Evolutionary conservation across 441 rosid species (phyloP).

Genomic region (Corymbia calophylla): DNA sequence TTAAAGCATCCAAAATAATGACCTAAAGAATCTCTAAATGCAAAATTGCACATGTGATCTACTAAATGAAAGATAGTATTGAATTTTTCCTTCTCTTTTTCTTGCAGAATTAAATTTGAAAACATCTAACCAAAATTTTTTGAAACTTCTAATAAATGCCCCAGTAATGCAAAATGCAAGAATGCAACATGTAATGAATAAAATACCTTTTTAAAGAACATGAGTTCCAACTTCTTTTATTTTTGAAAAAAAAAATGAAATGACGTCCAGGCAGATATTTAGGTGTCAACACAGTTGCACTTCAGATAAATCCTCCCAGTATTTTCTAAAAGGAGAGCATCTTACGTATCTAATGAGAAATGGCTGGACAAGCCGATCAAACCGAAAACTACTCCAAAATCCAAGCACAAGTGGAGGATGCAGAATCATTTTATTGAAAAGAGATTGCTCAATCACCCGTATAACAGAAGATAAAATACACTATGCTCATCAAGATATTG

Average conservation of each 20-base stretch:
- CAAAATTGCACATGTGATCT: neutral
- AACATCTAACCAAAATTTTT: neutral
- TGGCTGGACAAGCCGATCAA: neutral
- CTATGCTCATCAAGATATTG: neutral
- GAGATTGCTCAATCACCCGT: neutral
- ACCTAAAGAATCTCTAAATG: neutral
- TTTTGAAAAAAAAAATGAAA: neutral
- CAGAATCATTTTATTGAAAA: neutral
- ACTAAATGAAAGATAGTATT: neutral
- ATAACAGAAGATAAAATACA: neutral
- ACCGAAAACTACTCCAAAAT: neutral
- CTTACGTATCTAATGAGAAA: neutral
- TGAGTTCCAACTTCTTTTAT: neutral
- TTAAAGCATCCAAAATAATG: neutral
- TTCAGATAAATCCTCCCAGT: neutral
- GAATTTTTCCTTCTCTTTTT: neutral
- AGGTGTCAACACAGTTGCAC: neutral
- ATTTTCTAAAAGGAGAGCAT: neutral
- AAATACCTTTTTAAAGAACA: neutral
- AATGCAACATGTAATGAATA: neutral
- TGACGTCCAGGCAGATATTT: neutral
- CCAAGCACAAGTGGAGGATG: neutral
- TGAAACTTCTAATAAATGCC: neutral
- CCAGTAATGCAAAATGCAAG: neutral
- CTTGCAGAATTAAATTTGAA: neutral